Evolutionary conservation across 1,139 yeast genomes (phyloP), one percentile per base, ranked within the genome.

Genomic region (Meyerozyma smithsonii): DNA sequence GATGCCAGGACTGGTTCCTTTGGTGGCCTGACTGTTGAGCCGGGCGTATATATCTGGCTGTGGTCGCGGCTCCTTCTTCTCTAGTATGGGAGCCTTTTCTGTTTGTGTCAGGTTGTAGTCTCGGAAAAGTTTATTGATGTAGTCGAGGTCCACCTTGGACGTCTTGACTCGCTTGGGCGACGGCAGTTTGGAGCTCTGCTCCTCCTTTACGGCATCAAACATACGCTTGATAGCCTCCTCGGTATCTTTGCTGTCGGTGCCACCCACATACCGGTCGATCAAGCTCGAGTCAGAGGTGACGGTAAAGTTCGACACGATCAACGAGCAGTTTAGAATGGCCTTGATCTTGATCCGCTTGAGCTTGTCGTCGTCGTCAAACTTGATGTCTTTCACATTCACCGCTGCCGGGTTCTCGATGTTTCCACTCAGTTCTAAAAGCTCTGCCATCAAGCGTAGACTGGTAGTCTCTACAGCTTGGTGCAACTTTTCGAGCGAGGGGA

Each of bases 251-350:
- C 17, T 36, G 5, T 34, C 37, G 21, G 49, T 40, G 15, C 36
- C 46, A 18, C 44, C 51, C 4, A 77, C 62, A 58, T 77, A 75
- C n/a, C 71, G 64, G 41, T 79, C 77, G 7, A 81, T 70, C 4
- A 78, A 65, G 41, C 64, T 67, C 8, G 64, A 59, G 11, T 61
- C 66, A 26, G 64, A 63, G 0, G 71, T 48, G 8, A 66, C 64
- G 16, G 70, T 76, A 52, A 84, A 79, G 41, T 75, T 77, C 1
- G 82, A 67, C 2, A 82, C 61, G 0, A 71, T 65, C 42, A 83
- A 58, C 15, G 77, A 73, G 45, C 81, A 58, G 42, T 72, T 71
- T 2, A 66, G 59, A 32, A 81, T 54, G 0, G 84, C 81, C 40
- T 74, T 52, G 4, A 81, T 62, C 54, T 64, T 47, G 10, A 65